Evolutionary conservation across 768 basidiomycete species (phyloP).

Genomic region (Pisolithus tinctorius): DNA sequence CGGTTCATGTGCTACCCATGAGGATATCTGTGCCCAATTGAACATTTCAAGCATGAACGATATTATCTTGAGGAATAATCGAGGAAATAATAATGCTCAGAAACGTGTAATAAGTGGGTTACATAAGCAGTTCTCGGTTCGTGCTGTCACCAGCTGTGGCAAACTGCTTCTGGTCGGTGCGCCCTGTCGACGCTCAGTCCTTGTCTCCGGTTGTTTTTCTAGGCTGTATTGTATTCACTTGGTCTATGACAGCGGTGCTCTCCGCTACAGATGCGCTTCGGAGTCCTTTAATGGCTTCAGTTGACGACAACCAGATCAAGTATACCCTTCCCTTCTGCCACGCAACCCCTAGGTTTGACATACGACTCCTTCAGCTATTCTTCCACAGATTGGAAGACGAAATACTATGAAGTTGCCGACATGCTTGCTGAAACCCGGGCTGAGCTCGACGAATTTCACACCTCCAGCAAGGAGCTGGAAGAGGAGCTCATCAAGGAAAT

Average conservation of each 20-base stretch:
- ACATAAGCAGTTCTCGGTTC: too few species aligned
- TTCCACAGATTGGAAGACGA: constrained; percentile 65
- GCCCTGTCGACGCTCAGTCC: background rate
- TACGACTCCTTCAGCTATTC: constrained; percentile 40
- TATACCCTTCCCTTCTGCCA: constrained; percentile 24
- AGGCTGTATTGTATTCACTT: constrained; percentile 17
- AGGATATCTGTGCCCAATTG: too few species aligned
- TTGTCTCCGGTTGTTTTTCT: constrained; percentile 10
- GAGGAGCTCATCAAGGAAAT: constrained; percentile 90
- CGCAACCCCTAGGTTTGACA: constrained; percentile 11
- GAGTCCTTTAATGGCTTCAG: constrained; percentile 48
- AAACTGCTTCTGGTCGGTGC: too few species aligned
- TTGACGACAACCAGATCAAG: constrained; percentile 63
- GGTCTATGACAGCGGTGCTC: constrained; percentile 59
- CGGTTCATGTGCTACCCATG: too few species aligned
- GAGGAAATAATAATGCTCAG: too few species aligned
- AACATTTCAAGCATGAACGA: too few species aligned
- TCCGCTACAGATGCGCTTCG: constrained; percentile 51
- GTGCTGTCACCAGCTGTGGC: too few species aligned
- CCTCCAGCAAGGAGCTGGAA: constrained; percentile 85
- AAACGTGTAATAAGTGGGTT: too few species aligned
- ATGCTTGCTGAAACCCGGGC: constrained; percentile 79
- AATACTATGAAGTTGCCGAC: constrained; percentile 77
- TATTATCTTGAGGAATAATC: too few species aligned
- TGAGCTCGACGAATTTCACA: constrained; percentile 84